Evolutionary conservation across 2,329 filamentous ascomycete genomes (phyloP).

Genomic region (Aschersonia sp.): DNA sequence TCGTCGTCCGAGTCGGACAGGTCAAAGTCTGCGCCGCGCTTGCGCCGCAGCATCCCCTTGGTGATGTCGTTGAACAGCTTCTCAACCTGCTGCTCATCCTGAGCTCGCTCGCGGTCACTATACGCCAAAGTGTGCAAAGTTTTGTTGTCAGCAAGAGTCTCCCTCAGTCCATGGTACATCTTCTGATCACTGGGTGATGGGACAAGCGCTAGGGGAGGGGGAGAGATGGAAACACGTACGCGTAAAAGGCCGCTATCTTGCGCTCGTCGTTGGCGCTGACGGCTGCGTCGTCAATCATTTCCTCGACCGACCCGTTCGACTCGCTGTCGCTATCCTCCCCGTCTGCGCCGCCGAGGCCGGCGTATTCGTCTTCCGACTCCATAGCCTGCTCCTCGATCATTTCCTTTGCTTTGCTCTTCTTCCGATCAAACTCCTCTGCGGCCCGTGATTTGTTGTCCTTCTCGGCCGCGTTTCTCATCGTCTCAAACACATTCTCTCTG

Average conservation of each 20-base stretch:
- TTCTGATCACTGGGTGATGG: too few species aligned
- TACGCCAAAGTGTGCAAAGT: background rate
- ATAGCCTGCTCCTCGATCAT: constrained; percentile 90
- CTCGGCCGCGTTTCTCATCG: constrained; percentile 53
- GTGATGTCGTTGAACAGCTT: constrained; percentile 90
- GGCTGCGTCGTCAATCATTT: constrained; percentile 81
- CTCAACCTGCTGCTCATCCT: constrained; percentile 76
- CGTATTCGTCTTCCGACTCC: constrained; percentile 97
- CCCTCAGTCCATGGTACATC: background rate
- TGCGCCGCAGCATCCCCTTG: constrained; percentile 72
- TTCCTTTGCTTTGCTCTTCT: constrained; percentile 72
- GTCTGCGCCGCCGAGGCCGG: constrained; percentile 77
- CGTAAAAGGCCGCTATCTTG: constrained; percentile 72
- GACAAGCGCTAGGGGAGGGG: background rate
- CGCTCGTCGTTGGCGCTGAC: constrained; percentile 66
- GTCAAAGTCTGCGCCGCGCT: constrained; percentile 68
- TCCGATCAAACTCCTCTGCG: constrained; percentile 57
- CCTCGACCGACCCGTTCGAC: constrained; percentile 52
- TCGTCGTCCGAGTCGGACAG: constrained; percentile 87
- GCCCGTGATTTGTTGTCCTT: constrained; percentile 36
- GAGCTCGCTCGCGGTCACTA: constrained; percentile 63
- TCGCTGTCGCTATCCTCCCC: constrained; percentile 75
- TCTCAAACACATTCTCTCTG: constrained; percentile 41
- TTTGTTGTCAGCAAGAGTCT: constrained; percentile 6
- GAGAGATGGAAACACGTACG: constrained; percentile 43